Evolutionary conservation across 805 yeast genomes (phyloP).

Genomic region (Metschnikowia orientalis): DNA sequence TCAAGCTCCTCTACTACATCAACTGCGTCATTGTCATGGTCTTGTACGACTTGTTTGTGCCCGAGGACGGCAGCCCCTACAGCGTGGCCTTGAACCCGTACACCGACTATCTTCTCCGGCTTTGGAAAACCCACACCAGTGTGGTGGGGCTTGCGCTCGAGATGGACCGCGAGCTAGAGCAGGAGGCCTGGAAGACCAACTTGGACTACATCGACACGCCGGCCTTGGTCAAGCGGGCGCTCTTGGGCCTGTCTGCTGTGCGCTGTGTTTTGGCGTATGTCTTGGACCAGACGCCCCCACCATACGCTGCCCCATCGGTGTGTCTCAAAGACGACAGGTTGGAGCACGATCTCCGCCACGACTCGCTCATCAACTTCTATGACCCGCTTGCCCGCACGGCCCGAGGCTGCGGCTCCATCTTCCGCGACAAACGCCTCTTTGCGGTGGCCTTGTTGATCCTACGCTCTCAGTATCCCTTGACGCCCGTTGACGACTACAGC

Average conservation of each 20-base stretch:
- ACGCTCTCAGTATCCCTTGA: constrained; percentile 22
- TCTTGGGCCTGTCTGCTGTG: constrained; percentile 62
- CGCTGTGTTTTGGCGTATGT: constrained; percentile 59
- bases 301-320: constrained; percentile 7
- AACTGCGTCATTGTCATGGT: constrained; percentile 31
- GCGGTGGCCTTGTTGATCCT: constrained; percentile 46
- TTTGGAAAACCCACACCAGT: constrained; percentile 66
- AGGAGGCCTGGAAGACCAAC: constrained; percentile 24
- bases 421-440: constrained; percentile 54
- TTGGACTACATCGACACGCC: constrained; percentile 28
- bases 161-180: constrained; percentile 36
- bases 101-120: constrained; percentile 47
- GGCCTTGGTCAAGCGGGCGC: constrained; percentile 26
- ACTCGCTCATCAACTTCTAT: constrained; percentile 55
- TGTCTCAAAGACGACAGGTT: constrained; percentile 6
- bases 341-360: constrained; percentile 54
- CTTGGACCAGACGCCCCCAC: constrained; percentile 42
- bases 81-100: constrained; percentile 59
- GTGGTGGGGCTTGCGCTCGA: constrained; percentile 58
- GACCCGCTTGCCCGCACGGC: constrained; percentile 62
- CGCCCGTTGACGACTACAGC: constrained; percentile 7
- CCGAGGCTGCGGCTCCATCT: constrained; percentile 54
- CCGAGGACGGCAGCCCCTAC: constrained; percentile 21
- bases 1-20: constrained; percentile 28
- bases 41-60: constrained; percentile 30